Evolutionary conservation across 345 rosid genomes (phyloP).

Genomic region (Mercurialis annua): DNA sequence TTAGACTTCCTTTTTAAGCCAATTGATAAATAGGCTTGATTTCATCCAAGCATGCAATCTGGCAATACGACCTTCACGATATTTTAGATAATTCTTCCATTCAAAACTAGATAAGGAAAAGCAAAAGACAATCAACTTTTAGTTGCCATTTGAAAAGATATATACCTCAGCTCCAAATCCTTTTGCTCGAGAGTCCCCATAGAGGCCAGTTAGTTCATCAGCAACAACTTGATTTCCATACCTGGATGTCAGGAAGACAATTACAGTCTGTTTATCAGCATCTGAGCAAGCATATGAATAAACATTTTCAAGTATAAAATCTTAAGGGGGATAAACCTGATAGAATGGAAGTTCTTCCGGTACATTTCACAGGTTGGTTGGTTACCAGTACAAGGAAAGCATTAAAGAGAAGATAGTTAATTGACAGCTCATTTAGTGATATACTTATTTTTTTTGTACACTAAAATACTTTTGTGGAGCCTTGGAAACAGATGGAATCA

Average conservation of each 20-base stretch:
- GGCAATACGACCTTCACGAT: background rate
- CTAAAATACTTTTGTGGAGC: background rate
- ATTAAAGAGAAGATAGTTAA: background rate
- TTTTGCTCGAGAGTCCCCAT: conserved; percentile 70
- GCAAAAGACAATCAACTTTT: background rate
- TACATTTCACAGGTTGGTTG: background rate
- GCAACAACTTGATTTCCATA: conserved; percentile 77
- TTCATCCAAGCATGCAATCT: background rate
- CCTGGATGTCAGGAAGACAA: conserved; percentile 34
- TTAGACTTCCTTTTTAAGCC: background rate
- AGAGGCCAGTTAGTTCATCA: conserved; percentile 67
- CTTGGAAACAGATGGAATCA: background rate
- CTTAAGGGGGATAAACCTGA: background rate
- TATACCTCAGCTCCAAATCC: conserved; percentile 88
- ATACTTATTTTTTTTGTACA: background rate
- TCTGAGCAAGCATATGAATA: background rate
- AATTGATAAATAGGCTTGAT: background rate
- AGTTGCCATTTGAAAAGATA: background rate
- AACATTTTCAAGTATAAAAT: background rate
- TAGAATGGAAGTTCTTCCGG: background rate
- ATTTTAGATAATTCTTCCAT: background rate
- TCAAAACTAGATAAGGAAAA: background rate
- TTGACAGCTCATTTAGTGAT: background rate
- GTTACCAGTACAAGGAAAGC: background rate
- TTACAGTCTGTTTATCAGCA: background rate